Percentiles rank a stretch among this genome's conserved stretches.
phyloP scores from a whole-genome alignment of 2,329 filamentous ascomycete species.

The Thyridium curvatum region DNA sequence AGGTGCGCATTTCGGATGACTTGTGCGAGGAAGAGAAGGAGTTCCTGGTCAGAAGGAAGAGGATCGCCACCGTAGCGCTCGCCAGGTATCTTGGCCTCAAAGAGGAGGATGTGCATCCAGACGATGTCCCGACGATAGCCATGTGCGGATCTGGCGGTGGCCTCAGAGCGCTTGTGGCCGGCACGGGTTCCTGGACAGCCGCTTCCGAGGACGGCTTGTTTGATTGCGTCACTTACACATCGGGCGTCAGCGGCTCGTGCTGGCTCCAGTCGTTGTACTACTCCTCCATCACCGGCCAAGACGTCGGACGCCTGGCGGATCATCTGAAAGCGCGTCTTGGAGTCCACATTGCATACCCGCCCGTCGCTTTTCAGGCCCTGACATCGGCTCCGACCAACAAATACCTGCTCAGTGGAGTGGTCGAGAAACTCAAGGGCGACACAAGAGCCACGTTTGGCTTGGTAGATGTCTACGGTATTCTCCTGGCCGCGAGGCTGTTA shows the following conservation, averaged over 20 bases:
- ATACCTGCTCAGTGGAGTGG: conserved; percentile 76
- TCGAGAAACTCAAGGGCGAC: conserved; percentile 87
- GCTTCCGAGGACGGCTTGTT: conserved; percentile 82
- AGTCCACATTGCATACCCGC: conserved; percentile 89
- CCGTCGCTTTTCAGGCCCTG: conserved; percentile 71
- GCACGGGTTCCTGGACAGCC: conserved; percentile 80
- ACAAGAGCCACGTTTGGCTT: conserved; percentile 76
- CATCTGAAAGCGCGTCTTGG: conserved; percentile 82
- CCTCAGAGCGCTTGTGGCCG: conserved; percentile 81
- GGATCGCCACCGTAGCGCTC: conserved; percentile 64
- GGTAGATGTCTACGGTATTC: conserved; percentile 85
- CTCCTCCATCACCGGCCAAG: conserved; percentile 66
- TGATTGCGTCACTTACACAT: conserved; percentile 91
- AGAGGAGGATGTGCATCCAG: conserved; percentile 77
- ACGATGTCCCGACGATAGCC: conserved; percentile 89
- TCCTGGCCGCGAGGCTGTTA: conserved; percentile 77
- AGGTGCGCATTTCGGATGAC: conserved; percentile 73
- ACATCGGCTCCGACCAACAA: conserved; percentile 92
- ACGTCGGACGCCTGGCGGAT: conserved; percentile 64
- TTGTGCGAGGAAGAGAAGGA: conserved; percentile 78
- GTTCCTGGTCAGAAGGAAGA: conserved; percentile 64
- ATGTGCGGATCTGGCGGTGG: conserved; percentile 94
- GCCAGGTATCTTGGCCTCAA: conserved; percentile 75
- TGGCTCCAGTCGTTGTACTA: conserved; percentile 90
- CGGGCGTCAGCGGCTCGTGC: conserved; percentile 91